These are phyloP conservation scores for Wickerhamiella dianesei DNA, from an alignment of 805 yeast genomes.

Conservation along the genomic window DNA sequence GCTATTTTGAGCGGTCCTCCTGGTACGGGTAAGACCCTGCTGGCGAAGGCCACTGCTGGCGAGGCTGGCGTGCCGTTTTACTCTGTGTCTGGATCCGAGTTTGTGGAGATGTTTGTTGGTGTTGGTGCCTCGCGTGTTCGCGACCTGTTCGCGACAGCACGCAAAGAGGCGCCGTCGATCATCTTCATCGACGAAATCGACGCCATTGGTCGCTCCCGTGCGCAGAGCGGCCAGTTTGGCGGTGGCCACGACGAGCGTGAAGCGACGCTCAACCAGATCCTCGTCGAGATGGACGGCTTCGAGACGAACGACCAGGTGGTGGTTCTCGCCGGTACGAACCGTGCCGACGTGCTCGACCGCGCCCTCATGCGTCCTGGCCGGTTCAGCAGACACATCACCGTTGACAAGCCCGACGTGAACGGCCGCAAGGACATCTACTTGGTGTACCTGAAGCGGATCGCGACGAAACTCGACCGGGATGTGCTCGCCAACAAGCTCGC, in stretches of 20 bases:
- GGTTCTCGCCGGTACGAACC: conserved; percentile 87
- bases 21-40: conserved; percentile 88
- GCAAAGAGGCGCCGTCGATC: conserved; percentile 81
- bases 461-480: conserved; percentile 29
- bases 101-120: conserved; percentile 95
- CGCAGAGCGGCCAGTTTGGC: conserved; percentile 34
- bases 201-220: conserved; percentile 80
- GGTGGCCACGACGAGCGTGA: conserved; percentile 91
- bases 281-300: conserved; percentile 95
- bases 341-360: conserved; percentile 80
- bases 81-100: conserved; percentile 86
- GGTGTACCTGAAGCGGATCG: conserved; percentile 57
- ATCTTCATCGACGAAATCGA: conserved; percentile 91
- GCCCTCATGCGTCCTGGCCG: conserved; percentile 91
- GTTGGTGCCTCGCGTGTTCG: conserved; percentile 94
- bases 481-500: conserved; percentile 70
- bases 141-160: conserved; percentile 78
- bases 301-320: conserved; percentile 80
- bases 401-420: conserved; percentile 77
- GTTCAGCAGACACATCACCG: conserved; percentile 77
- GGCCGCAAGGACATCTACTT: conserved; percentile 79
- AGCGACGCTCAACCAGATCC: conserved; percentile 76
- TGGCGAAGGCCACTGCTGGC: conserved; percentile 94
- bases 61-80: conserved; percentile 91
- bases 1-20: conserved; percentile 92